These are phyloP conservation scores for Bryum argenteum DNA, from an alignment of 225 moss, liverwort and hornwort species.

Conservation along the genomic window DNA sequence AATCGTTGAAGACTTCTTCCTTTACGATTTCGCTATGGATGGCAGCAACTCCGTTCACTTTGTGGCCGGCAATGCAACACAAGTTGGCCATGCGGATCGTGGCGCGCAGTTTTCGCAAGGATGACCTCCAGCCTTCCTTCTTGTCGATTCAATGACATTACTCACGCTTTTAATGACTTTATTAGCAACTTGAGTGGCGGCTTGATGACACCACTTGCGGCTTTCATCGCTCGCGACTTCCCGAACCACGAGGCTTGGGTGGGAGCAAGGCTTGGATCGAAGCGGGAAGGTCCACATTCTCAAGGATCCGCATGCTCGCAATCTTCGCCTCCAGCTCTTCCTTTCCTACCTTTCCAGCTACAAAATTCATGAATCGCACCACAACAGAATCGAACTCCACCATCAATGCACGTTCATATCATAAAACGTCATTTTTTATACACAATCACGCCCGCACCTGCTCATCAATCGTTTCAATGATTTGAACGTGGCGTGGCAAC, in stretches of 20 bases:
- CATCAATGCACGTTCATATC: background rate
- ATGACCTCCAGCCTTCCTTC: constrained; percentile 10
- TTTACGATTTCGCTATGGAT: constrained; percentile 94
- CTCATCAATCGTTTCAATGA: constrained; percentile 83
- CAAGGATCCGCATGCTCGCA: constrained; percentile 79
- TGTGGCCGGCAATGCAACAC: constrained; percentile 86
- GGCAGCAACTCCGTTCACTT: constrained; percentile 92
- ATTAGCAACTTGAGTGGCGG: background rate
- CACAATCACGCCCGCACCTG: constrained; percentile 51
- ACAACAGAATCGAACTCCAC: background rate
- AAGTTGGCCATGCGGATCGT: constrained; percentile 95
- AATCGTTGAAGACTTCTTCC: constrained; percentile 91
- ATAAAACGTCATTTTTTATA: too few relatives aligned
- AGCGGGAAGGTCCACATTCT: constrained; percentile 70
- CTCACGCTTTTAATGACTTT: background rate
- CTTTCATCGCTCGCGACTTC: constrained; percentile 25
- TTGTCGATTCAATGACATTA: constrained; percentile 7
- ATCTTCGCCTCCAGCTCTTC: constrained; percentile 66
- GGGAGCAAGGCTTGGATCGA: constrained; percentile 47
- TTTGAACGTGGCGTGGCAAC: constrained; percentile 87
- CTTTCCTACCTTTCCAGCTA: constrained; percentile 59
- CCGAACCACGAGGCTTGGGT: constrained; percentile 38
- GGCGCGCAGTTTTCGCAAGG: constrained; percentile 41
- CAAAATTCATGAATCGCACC: constrained; percentile 71
- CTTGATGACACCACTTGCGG: background rate